phyloP scores from a whole-genome alignment of 2,329 filamentous ascomycete genomes.

The Sporothrix schenckii region DNA sequence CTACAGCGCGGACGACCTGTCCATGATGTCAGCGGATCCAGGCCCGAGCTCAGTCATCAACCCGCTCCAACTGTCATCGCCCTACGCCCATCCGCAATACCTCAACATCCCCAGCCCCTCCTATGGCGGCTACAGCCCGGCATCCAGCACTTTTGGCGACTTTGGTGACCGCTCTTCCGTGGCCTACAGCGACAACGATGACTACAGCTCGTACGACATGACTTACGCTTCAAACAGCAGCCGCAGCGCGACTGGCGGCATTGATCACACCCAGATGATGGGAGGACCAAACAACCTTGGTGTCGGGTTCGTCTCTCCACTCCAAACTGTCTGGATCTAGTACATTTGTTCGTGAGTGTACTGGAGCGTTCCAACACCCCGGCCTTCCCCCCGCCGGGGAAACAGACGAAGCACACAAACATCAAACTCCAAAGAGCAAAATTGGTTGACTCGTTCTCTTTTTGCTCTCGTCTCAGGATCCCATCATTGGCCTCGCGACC shows the following conservation, averaged over 20 bases:
- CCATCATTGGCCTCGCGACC: constrained; percentile 31
- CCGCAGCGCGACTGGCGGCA: constrained; percentile 35
- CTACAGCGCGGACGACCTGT: constrained; percentile 66
- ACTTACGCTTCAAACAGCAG: constrained; percentile 45
- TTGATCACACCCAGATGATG: constrained; percentile 50
- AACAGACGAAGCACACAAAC: constrained; percentile 20
- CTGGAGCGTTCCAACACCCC: constrained; percentile 39
- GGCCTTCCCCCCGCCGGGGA: constrained; percentile 22
- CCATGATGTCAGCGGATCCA: constrained; percentile 54
- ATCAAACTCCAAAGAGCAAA: constrained; percentile 41
- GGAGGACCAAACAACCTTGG: constrained; percentile 53
- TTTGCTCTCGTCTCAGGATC: constrained; percentile 47
- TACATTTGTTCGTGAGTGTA: constrained; percentile 19
- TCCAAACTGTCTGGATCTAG: constrained; percentile 65
- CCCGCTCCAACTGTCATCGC: constrained; percentile 60
- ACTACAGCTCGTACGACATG: constrained; percentile 56
- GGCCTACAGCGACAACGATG: constrained; percentile 65
- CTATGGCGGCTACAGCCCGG: constrained; percentile 63
- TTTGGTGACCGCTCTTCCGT: constrained; percentile 51
- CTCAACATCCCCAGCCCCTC: constrained; percentile 66
- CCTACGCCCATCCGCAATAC: constrained; percentile 59
- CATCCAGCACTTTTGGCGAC: constrained; percentile 60
- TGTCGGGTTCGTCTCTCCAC: constrained; percentile 66
- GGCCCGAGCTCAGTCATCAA: constrained; percentile 54
- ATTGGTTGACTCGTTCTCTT: constrained; percentile 41